These are phyloP conservation scores for Neurospora sp. DNA, from an alignment of 495 filamentous ascomycete species.

Conservation along the genomic window DNA sequence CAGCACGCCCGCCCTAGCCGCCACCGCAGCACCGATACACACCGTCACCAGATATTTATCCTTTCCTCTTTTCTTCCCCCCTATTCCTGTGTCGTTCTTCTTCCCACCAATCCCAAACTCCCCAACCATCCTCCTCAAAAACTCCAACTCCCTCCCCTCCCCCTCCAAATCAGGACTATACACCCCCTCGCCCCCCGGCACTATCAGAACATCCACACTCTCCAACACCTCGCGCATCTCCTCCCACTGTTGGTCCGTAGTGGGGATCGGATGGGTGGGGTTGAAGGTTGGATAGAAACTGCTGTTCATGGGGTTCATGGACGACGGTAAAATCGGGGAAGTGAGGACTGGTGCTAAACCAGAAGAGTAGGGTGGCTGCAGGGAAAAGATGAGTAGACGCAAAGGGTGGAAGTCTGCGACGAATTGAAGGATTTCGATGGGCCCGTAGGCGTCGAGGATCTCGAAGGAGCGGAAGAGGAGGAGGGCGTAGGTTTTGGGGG, in stretches of 20 bases:
- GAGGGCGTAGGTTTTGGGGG: slow-evolving; percentile 6
- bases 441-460: slow-evolving; percentile 40
- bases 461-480: slow-evolving; percentile 20
- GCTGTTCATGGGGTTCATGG: slow-evolving; percentile 11
- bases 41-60: slow-evolving; percentile 42
- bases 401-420: slow-evolving; percentile 28
- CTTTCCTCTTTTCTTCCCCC: not conserved
- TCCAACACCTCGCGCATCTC: slow-evolving; percentile 4
- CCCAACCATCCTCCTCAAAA: slow-evolving; percentile 25
- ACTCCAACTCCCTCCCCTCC: slow-evolving; percentile 6
- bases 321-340: slow-evolving; percentile 1
- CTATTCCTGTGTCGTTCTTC: too few relatives aligned
- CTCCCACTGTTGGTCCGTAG: not conserved
- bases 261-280: slow-evolving; percentile 42
- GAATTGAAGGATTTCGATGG: slow-evolving; percentile 44
- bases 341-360: slow-evolving; percentile 35
- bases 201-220: slow-evolving; percentile 43
- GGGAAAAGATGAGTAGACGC: slow-evolving; percentile 32
- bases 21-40: slow-evolving; percentile 39
- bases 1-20: slow-evolving; percentile 38
- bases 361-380: slow-evolving; percentile 7
- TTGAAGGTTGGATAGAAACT: slow-evolving; percentile 28
- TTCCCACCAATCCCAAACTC: not conserved
- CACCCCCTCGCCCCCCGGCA: slow-evolving; percentile 40
- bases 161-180: not conserved